Percentiles rank a stretch among this genome's conserved stretches.
These are phyloP conservation scores for Bryoerythrophyllum caledonicum DNA, from an alignment of 225 moss, liverwort and hornwort species.

Conservation along the genomic window DNA sequence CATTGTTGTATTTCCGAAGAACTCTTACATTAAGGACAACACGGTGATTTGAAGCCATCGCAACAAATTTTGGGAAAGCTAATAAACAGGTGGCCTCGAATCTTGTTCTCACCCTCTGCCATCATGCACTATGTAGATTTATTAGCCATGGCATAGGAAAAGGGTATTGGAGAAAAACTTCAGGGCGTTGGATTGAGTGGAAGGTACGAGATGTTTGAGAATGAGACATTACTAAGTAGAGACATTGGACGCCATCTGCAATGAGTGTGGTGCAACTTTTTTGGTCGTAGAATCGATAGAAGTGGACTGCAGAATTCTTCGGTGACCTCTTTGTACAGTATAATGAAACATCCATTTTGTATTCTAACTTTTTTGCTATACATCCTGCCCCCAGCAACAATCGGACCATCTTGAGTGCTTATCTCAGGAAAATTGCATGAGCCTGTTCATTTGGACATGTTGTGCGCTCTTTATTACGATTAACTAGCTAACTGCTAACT, in stretches of 20 bases:
- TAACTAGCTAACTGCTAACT: neutral
- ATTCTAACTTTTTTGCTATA: neutral
- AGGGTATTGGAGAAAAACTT: neutral
- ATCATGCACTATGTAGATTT: neutral
- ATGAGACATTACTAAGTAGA: neutral
- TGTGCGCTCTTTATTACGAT: too few species aligned
- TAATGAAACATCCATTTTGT: neutral
- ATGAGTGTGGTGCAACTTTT: neutral
- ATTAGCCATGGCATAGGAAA: neutral
- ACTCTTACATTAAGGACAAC: neutral
- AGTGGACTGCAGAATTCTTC: neutral
- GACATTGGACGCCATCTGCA: neutral
- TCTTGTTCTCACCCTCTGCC: neutral
- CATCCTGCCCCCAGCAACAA: neutral
- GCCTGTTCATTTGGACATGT: too few species aligned
- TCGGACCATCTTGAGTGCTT: neutral
- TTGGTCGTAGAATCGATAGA: neutral
- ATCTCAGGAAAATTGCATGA: neutral
- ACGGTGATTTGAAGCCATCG: slow-evolving; percentile 14
- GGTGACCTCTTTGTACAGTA: neutral
- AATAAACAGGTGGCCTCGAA: neutral
- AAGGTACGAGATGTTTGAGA: slow-evolving; percentile 6
- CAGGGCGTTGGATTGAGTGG: neutral
- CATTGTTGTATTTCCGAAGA: slow-evolving; percentile 15
- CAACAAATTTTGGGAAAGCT: neutral